Conservation (phyloP, 768 basidiomycete genomes). For the Nevesoporus exiguus region DNA sequence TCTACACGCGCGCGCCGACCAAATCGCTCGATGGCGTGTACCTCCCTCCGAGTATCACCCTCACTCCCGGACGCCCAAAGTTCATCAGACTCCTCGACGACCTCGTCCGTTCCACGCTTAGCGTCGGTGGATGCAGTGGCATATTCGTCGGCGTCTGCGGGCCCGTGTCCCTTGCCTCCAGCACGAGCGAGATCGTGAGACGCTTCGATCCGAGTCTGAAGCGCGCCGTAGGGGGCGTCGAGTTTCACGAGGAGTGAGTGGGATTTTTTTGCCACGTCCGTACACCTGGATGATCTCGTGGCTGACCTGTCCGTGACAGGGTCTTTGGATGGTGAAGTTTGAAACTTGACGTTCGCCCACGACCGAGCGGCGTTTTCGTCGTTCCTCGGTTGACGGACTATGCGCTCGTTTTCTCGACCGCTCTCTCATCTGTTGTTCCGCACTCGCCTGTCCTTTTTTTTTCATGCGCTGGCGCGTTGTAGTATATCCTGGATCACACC, state of each 20-base stretch:
- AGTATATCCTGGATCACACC: too few species aligned
- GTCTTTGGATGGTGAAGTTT: conserved; percentile 11
- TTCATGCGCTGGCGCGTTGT: too few species aligned
- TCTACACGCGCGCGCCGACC: conserved; percentile 49
- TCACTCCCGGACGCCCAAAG: conserved; percentile 53
- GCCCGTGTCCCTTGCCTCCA: conserved; percentile 33
- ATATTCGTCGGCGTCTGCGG: conserved; percentile 44
- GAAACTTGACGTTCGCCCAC: too few species aligned
- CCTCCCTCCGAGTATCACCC: conserved; percentile 39
- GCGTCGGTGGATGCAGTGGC: conserved; percentile 33
- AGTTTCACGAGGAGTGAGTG: conserved; percentile 38
- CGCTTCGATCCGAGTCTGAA: conserved; percentile 27
- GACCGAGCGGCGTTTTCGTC: too few species aligned
- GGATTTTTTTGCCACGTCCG: neutral
- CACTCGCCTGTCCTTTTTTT: too few species aligned
- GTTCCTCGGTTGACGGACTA: too few species aligned
- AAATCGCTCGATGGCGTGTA: conserved; percentile 24
- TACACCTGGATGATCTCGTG: conserved; percentile 6
- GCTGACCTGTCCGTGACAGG: neutral
- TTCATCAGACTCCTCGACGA: conserved; percentile 44
- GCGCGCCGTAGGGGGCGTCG: conserved; percentile 36
- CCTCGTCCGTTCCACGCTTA: conserved; percentile 40
- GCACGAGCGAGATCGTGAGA: conserved; percentile 32
- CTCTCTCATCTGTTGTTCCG: too few species aligned
- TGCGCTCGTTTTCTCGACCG: too few species aligned